phyloP scores from a whole-genome alignment of 140 eudicot species.

The Stevia rebaudiana region DNA sequence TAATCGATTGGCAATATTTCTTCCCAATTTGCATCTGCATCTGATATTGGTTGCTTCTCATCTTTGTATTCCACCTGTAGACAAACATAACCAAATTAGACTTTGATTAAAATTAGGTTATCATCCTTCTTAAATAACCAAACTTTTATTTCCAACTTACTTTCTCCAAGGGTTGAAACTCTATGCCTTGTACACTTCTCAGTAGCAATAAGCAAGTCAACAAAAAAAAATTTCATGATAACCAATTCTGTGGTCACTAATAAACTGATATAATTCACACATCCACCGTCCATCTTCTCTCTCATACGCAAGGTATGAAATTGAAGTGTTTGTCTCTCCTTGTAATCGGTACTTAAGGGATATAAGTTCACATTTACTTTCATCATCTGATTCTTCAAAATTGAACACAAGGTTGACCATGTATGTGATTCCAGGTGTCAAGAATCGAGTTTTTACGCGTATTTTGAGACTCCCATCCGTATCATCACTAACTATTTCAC shows the following conservation, averaged over 20 bases:
- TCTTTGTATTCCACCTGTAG: background rate
- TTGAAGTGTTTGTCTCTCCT: background rate
- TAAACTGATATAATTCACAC: slow-evolving; percentile 4
- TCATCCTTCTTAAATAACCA: background rate
- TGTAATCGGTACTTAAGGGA: background rate
- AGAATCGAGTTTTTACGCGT: background rate
- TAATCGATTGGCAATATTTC: background rate
- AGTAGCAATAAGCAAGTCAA: background rate
- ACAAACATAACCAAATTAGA: background rate
- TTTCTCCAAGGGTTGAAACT: background rate
- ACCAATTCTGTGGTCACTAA: background rate
- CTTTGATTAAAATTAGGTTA: background rate
- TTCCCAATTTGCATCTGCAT: slow-evolving; percentile 6
- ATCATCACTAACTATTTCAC: too few relatives aligned
- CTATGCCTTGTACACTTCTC: background rate
- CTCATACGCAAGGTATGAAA: background rate
- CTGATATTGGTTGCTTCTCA: background rate
- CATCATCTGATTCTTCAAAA: too few relatives aligned
- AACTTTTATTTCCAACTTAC: background rate
- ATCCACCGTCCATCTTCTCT: slow-evolving; percentile 10
- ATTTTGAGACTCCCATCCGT: background rate
- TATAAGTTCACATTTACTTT: background rate
- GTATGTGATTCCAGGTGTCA: slow-evolving; percentile 13
- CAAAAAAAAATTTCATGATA: background rate
- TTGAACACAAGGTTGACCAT: slow-evolving; percentile 5